phyloP scores from a whole-genome alignment of 805 yeast genomes.

The Pichia nakasei region DNA sequence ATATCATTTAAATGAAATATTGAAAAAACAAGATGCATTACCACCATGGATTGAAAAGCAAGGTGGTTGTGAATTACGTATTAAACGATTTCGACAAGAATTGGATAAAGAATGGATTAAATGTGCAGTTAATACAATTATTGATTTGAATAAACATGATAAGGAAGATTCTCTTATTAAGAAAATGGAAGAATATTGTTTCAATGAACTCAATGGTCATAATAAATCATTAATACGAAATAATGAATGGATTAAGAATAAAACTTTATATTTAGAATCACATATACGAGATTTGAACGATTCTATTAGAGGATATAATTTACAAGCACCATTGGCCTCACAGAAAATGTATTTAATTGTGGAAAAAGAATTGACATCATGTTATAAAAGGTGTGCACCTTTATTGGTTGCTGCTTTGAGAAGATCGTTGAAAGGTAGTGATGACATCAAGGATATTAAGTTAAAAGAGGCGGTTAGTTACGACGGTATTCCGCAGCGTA shows the following conservation, averaged over 20 bases:
- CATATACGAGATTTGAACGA: slow-evolving; percentile 37
- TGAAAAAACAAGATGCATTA: slow-evolving; percentile 64
- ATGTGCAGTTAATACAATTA: slow-evolving; percentile 22
- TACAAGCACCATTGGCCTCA: slow-evolving; percentile 56
- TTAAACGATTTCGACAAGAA: slow-evolving; percentile 38
- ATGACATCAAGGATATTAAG: background rate
- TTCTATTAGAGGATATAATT: slow-evolving; percentile 46
- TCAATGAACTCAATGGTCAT: slow-evolving; percentile 13
- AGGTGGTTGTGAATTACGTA: slow-evolving; percentile 40
- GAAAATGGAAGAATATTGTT: slow-evolving; percentile 12
- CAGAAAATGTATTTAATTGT: slow-evolving; percentile 43
- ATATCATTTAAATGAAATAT: slow-evolving; percentile 69
- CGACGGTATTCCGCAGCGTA: slow-evolving; percentile 17
- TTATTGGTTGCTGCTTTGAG: slow-evolving; percentile 16
- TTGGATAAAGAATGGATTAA: slow-evolving; percentile 34
- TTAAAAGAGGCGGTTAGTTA: slow-evolving; percentile 3
- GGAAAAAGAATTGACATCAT: slow-evolving; percentile 35
- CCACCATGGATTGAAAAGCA: slow-evolving; percentile 92
- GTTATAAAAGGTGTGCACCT: slow-evolving; percentile 28
- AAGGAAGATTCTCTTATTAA: slow-evolving; percentile 13
- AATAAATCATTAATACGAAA: slow-evolving; percentile 9
- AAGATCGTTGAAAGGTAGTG: background rate
- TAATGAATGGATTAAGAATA: slow-evolving; percentile 31
- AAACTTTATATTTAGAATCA: slow-evolving; percentile 25
- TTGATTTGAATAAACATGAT: slow-evolving; percentile 20